Conservation (phyloP, 2,329 filamentous ascomycete species). For the Clarireedia paspali region DNA sequence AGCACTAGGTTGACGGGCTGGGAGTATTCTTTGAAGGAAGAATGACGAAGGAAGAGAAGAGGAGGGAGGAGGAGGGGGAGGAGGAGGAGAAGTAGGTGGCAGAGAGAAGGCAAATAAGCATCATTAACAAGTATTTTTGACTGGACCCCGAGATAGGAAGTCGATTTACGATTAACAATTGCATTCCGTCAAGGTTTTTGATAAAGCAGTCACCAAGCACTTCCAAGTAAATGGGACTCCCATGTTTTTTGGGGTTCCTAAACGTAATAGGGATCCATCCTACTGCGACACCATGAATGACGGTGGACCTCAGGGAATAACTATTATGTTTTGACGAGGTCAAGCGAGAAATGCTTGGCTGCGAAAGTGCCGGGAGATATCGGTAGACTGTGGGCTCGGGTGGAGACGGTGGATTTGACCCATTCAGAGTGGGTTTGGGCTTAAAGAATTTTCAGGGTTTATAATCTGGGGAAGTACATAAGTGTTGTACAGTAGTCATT, state of each 20-base stretch:
- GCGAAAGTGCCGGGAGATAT: too few species aligned
- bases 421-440: too few species aligned
- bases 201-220: neutral
- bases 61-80: neutral
- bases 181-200: neutral
- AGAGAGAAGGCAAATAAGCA: constrained; percentile 2
- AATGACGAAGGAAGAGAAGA: neutral
- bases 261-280: constrained; percentile 1
- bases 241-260: constrained; percentile 3
- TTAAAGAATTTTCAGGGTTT: too few species aligned
- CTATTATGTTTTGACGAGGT: constrained; percentile 8
- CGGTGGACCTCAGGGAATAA: neutral
- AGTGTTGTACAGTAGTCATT: too few species aligned
- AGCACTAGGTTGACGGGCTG: neutral
- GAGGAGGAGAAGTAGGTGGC: neutral
- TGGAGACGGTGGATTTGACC: too few species aligned
- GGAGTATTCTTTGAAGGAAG: neutral
- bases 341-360: neutral
- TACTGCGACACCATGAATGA: constrained; percentile 1
- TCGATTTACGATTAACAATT: constrained; percentile 3
- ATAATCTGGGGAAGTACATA: too few species aligned
- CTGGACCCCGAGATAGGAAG: constrained; percentile 4
- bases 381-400: too few species aligned
- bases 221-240: neutral
- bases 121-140: neutral